phyloP scores from a whole-genome alignment of 2,329 filamentous ascomycete species.

The Chaetoscypha palmicola region DNA sequence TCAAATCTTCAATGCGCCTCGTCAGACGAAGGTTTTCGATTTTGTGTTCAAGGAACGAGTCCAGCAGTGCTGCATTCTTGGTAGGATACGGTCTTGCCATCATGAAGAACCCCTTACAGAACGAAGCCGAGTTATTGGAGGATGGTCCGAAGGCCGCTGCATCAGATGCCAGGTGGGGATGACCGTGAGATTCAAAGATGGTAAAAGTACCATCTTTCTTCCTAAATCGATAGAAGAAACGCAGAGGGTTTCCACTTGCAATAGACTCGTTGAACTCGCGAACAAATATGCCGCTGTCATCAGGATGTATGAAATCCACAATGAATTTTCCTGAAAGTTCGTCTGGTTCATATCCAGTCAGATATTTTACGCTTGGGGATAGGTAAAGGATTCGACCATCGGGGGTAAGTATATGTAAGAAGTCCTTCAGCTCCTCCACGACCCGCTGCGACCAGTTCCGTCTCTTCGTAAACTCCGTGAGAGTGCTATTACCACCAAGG shows the following conservation, averaged over 20 bases:
- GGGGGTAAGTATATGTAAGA: conserved; percentile 79
- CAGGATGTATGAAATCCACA: conserved; percentile 75
- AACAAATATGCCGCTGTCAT: conserved; percentile 76
- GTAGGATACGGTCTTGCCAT: conserved; percentile 87
- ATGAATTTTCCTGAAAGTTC: conserved; percentile 71
- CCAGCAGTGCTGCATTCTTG: conserved; percentile 75
- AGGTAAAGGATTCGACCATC: conserved; percentile 78
- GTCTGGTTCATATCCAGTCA: conserved; percentile 68
- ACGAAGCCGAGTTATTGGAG: conserved; percentile 53
- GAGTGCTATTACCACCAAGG: conserved; percentile 39
- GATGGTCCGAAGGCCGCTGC: conserved; percentile 51
- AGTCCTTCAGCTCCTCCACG: conserved; percentile 81
- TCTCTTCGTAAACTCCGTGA: conserved; percentile 60
- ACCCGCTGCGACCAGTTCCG: conserved; percentile 82
- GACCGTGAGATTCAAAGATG: conserved; percentile 88
- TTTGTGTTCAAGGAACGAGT: conserved; percentile 94
- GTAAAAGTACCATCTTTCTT: conserved; percentile 66
- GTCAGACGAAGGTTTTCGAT: conserved; percentile 87
- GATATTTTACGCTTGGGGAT: conserved; percentile 66
- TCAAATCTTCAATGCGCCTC: conserved; percentile 77
- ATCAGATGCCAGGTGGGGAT: conserved; percentile 75
- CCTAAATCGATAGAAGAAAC: conserved; percentile 79
- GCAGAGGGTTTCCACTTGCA: conserved; percentile 68
- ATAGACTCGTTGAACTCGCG: conserved; percentile 87
- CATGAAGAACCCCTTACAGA: conserved; percentile 88